phyloP scores from a whole-genome alignment of 129 eudicot species.

The Cynara cardunculus region DNA sequence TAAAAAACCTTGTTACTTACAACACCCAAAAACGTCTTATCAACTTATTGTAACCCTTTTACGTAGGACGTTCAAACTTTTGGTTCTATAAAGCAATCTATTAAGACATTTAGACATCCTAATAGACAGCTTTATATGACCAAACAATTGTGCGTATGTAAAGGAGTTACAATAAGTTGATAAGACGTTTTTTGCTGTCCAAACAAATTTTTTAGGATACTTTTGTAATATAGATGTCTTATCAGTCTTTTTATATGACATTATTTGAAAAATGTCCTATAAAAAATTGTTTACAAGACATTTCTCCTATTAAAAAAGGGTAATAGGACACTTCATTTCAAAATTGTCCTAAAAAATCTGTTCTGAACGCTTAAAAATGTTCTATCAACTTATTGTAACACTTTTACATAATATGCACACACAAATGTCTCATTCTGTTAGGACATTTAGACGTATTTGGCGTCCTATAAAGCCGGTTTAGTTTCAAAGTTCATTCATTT shows the following conservation, averaged over 20 bases:
- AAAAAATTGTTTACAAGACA: neutral
- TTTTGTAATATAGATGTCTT: neutral
- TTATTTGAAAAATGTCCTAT: neutral
- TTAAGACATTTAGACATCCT: no score
- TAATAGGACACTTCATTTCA: neutral
- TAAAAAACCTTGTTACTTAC: neutral
- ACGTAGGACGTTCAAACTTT: no score
- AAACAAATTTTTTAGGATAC: no score
- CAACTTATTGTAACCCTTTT: no score
- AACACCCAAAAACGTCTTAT: neutral
- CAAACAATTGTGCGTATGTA: no score
- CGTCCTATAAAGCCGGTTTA: neutral
- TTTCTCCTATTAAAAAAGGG: neutral
- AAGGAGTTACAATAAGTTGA: no score
- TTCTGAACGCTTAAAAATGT: neutral
- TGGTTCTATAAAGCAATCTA: no score
- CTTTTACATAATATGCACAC: neutral
- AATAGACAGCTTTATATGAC: no score
- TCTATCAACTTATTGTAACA: neutral
- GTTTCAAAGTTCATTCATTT: neutral
- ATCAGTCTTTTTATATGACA: neutral
- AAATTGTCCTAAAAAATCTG: neutral
- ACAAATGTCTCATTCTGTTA: neutral
- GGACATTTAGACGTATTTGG: neutral
- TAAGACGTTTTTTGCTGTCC: no score